Conservation (phyloP, 129 eudicot species). For the Daucus carota region DH1_v3.0 NC_030387.2:2436501-2437000, state of each 20-base stretch:
- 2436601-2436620: background rate
- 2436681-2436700: constrained; percentile 90
- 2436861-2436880: constrained; percentile 36
- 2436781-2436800: constrained; percentile 46
- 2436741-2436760: constrained; percentile 55
- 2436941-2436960: constrained; percentile 35
- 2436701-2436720: constrained; percentile 98
- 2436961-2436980: constrained; percentile 40
- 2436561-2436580: background rate
- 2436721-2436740: constrained; percentile 91
- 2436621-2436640: background rate
- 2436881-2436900: constrained; percentile 28
- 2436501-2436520: background rate
- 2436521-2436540: background rate
- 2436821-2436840: constrained; percentile 26
- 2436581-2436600: background rate
- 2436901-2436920: constrained; percentile 29
- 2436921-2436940: constrained; percentile 38
- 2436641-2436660: constrained; percentile 27
- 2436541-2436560: background rate
- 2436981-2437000: constrained; percentile 33
- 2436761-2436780: constrained; percentile 34
- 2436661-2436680: constrained; percentile 97
- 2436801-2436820: constrained; percentile 36
- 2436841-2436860: constrained; percentile 24